Percentiles rank a stretch among this genome's conserved stretches.
These are phyloP conservation scores for Penicillium sp. DNA, from an alignment of 2,329 filamentous ascomycete species.

Conservation along the genomic window DNA sequence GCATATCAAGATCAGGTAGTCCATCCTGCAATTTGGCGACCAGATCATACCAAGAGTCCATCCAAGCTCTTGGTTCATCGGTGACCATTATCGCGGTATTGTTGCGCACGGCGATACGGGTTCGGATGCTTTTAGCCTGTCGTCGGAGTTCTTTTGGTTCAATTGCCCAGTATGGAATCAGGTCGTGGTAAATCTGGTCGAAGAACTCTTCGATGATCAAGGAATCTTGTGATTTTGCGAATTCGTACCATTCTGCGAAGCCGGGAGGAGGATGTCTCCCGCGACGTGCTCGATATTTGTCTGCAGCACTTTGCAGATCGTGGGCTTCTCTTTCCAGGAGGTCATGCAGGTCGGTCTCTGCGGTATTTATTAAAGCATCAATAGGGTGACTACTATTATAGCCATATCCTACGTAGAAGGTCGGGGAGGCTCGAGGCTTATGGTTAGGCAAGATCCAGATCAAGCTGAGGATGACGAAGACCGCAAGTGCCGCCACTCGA, in stretches of 20 bases:
- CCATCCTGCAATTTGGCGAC: constrained; percentile 36
- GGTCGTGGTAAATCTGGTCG: constrained; percentile 52
- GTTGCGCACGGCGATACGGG: constrained; percentile 44
- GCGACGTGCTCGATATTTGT: constrained; percentile 44
- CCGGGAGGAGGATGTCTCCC: constrained; percentile 52
- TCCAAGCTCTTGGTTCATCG: constrained; percentile 35
- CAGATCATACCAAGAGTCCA: constrained; percentile 45
- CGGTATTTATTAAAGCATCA: constrained; percentile 18
- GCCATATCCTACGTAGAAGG: background rate
- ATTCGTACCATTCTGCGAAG: constrained; percentile 51
- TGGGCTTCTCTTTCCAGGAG: constrained; percentile 33
- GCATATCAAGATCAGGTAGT: constrained; percentile 49
- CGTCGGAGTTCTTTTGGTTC: constrained; percentile 43
- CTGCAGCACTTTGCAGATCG: constrained; percentile 39
- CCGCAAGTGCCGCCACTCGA: background rate
- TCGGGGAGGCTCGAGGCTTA: background rate
- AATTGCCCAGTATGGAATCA: constrained; percentile 52
- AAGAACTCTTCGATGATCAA: constrained; percentile 53
- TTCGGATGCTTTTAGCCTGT: constrained; percentile 39
- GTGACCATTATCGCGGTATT: constrained; percentile 36
- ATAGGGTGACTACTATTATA: constrained; percentile 16
- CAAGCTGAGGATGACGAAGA: background rate
- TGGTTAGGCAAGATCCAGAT: background rate
- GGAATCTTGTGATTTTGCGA: constrained; percentile 43
- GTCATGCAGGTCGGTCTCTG: constrained; percentile 14